phyloP scores from a whole-genome alignment of 2,329 filamentous ascomycete species.

The Paraphaeosphaeria sporulosa region DNA sequence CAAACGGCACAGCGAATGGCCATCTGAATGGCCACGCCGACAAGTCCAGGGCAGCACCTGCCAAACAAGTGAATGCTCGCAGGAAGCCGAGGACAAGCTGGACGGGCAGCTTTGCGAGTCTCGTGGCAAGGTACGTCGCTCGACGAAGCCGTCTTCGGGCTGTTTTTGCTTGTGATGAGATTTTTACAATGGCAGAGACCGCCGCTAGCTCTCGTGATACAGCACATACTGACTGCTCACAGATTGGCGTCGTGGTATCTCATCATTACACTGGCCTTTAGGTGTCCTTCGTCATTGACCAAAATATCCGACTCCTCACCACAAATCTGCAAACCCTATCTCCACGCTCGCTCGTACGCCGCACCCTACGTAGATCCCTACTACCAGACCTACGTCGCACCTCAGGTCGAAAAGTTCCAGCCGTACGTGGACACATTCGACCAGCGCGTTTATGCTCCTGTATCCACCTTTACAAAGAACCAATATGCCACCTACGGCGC shows the following conservation, averaged over 20 bases:
- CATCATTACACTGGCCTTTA: conserved; percentile 80
- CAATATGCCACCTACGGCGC: conserved; percentile 75
- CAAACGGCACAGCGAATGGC: conserved; percentile 36
- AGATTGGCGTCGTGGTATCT: conserved; percentile 85
- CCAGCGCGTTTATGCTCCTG: conserved; percentile 71
- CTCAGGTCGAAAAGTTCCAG: conserved; percentile 77
- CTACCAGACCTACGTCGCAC: conserved; percentile 82
- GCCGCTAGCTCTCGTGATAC: background rate
- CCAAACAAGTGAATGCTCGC: conserved; percentile 24
- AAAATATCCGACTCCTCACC: conserved; percentile 75
- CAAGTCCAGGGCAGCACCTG: conserved; percentile 31
- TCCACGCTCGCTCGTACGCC: conserved; percentile 70
- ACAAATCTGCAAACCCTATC: conserved; percentile 81
- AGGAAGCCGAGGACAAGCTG: conserved; percentile 31
- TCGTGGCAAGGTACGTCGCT: conserved; percentile 39
- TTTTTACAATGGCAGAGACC: background rate
- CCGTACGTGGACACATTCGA: conserved; percentile 73
- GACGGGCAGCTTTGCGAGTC: conserved; percentile 39
- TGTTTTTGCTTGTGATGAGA: background rate
- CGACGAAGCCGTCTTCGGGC: background rate
- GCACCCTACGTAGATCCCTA: conserved; percentile 83
- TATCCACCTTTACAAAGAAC: conserved; percentile 67
- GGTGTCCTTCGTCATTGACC: conserved; percentile 76
- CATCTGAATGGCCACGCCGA: conserved; percentile 37
- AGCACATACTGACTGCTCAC: background rate